Conservation (phyloP, 805 yeast species). For the Tetrapisispora pingtungensis region DNA sequence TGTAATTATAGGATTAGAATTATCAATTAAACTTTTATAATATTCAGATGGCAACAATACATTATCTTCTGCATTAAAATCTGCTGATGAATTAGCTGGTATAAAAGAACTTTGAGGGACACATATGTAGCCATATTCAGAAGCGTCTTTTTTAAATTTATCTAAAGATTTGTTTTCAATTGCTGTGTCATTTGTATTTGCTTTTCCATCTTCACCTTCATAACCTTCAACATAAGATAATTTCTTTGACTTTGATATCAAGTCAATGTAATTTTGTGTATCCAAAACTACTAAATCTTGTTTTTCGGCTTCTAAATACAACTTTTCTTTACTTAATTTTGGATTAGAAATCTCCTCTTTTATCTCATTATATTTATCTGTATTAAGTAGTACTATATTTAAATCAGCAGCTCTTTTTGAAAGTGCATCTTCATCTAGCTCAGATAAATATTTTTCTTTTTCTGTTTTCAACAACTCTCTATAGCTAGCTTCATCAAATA, state of each 20-base stretch:
- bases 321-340: conserved; percentile 17
- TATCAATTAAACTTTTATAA: background rate
- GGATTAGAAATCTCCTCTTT: conserved; percentile 22
- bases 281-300: conserved; percentile 4
- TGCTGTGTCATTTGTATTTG: conserved; percentile 6
- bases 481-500: background rate
- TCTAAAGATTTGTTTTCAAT: conserved; percentile 10
- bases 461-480: background rate
- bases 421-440: conserved; percentile 7
- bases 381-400: conserved; percentile 20
- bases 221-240: conserved; percentile 3
- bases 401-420: conserved; percentile 10
- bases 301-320: conserved; percentile 22
- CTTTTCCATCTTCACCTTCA: conserved; percentile 6
- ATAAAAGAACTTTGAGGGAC: conserved; percentile 52
- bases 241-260: background rate
- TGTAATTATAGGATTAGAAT: background rate
- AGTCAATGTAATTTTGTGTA: conserved; percentile 9
- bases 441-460: conserved; percentile 3
- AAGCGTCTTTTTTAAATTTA: conserved; percentile 34
- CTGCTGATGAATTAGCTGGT: conserved; percentile 49
- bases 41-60: conserved; percentile 52
- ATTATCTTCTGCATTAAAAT: conserved; percentile 46
- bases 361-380: conserved; percentile 26
- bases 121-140: conserved; percentile 38